Conservation (phyloP, 805 yeast genomes). For the Ogataea wickerhamii region DNA sequence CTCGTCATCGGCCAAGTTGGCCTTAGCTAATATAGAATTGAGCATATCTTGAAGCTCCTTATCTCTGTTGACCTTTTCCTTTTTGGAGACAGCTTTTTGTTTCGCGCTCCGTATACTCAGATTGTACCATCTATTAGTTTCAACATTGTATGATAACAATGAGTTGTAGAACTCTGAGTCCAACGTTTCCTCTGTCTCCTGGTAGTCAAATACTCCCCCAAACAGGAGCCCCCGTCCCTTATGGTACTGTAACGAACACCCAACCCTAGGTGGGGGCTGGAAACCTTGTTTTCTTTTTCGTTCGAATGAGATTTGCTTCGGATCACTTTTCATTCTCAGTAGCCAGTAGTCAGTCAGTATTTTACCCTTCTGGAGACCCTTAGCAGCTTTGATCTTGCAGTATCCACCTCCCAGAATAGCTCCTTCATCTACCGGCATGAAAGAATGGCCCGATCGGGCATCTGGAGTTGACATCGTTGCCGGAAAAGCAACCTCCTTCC, state of each 20-base stretch:
- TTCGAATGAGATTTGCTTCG: conserved; percentile 79
- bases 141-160: conserved; percentile 76
- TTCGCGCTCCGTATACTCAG: conserved; percentile 60
- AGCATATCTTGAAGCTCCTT: conserved; percentile 80
- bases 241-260: conserved; percentile 84
- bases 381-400: conserved; percentile 84
- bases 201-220: conserved; percentile 94
- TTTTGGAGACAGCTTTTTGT: conserved; percentile 41
- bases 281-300: conserved; percentile 85
- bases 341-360: conserved; percentile 84
- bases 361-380: conserved; percentile 88
- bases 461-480: conserved; percentile 79
- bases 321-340: conserved; percentile 80
- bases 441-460: conserved; percentile 89
- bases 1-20: conserved; percentile 57
- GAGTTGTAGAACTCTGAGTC: conserved; percentile 83
- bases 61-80: conserved; percentile 57
- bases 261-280: conserved; percentile 92
- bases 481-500: conserved; percentile 89
- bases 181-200: conserved; percentile 90
- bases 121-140: conserved; percentile 84
- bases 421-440: conserved; percentile 76
- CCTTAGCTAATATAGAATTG: conserved; percentile 68
- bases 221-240: conserved; percentile 89
- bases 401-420: conserved; percentile 91